These are phyloP conservation scores for Petrea volubilis DNA, from an alignment of 257 asterid species.

Conservation along the genomic window DNA sequence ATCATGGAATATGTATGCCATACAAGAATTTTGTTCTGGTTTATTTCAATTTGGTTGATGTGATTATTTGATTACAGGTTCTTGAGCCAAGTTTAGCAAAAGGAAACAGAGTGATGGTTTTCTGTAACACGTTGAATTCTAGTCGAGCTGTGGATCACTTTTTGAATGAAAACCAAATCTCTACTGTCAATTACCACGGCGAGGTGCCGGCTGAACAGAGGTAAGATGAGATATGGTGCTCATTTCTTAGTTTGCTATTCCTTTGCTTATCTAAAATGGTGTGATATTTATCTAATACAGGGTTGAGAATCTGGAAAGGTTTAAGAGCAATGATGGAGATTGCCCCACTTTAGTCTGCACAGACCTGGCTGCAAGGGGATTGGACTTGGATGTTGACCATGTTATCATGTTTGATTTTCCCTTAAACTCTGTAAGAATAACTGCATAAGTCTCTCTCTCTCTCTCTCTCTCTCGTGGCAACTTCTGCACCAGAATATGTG, in stretches of 20 bases:
- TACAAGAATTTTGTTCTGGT: neutral
- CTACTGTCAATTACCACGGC: constrained; percentile 97
- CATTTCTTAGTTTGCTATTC: constrained; percentile 3
- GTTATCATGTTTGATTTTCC: constrained; percentile 99
- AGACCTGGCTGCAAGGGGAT: constrained; percentile 97
- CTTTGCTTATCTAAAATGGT: constrained; percentile 9
- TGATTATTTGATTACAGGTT: constrained; percentile 55
- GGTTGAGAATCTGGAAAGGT: constrained; percentile 77
- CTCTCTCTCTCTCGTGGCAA: neutral
- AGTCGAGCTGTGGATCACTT: constrained; percentile 98
- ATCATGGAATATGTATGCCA: neutral
- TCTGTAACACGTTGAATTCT: constrained; percentile 93
- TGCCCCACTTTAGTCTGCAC: constrained; percentile 99
- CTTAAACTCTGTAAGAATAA: constrained; percentile 73
- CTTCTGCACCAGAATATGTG: neutral
- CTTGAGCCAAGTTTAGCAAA: constrained; percentile 97
- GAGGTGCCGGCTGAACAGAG: constrained; percentile 98
- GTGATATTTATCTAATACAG: constrained; percentile 36
- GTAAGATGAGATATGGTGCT: constrained; percentile 41
- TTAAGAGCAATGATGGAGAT: constrained; percentile 89
- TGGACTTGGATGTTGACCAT: constrained; percentile 98
- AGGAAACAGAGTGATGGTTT: constrained; percentile 98
- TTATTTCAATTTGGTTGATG: constrained; percentile 10
- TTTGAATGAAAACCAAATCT: constrained; percentile 73
- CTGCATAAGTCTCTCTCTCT: neutral